phyloP scores from a whole-genome alignment of 805 yeast genomes.

The Candida railenensis region DNA sequence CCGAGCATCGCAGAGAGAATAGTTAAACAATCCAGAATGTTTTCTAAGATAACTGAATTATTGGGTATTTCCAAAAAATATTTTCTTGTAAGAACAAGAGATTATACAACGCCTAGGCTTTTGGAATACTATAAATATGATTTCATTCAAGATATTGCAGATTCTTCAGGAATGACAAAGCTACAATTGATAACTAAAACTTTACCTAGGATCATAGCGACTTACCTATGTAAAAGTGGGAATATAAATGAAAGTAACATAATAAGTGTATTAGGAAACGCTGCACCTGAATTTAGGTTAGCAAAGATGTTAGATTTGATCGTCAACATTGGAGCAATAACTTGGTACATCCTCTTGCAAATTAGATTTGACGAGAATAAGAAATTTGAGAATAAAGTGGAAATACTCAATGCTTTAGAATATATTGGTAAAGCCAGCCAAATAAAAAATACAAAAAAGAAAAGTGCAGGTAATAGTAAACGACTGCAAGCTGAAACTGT shows the following conservation, averaged over 20 bases:
- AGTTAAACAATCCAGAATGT: slow-evolving; percentile 56
- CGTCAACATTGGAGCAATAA: slow-evolving; percentile 36
- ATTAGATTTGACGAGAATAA: slow-evolving; percentile 30
- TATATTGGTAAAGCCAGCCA: slow-evolving; percentile 31
- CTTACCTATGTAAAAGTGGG: slow-evolving; percentile 51
- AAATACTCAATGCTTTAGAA: slow-evolving; percentile 43
- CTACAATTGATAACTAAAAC: slow-evolving; percentile 48
- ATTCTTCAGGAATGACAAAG: slow-evolving; percentile 44
- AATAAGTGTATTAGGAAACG: slow-evolving; percentile 50
- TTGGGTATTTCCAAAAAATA: slow-evolving; percentile 60
- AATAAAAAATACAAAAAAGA: slow-evolving; percentile 8
- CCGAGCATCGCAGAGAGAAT: slow-evolving; percentile 67
- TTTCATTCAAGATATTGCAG: slow-evolving; percentile 62
- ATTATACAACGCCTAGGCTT: slow-evolving; percentile 74
- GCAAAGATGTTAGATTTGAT: slow-evolving; percentile 32
- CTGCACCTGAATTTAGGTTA: slow-evolving; percentile 46
- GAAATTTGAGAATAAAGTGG: slow-evolving; percentile 27
- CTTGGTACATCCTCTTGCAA: slow-evolving; percentile 34
- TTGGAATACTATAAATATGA: slow-evolving; percentile 65
- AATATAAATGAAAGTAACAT: slow-evolving; percentile 50
- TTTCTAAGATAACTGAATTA: slow-evolving; percentile 60
- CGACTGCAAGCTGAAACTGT: slow-evolving; percentile 20
- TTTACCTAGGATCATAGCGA: slow-evolving; percentile 56
- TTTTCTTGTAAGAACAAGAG: slow-evolving; percentile 67
- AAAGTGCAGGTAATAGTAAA: not conserved